Conservation (phyloP, 1,284 basidiomycete species). For the Ceratobasidium sp. region DNA sequence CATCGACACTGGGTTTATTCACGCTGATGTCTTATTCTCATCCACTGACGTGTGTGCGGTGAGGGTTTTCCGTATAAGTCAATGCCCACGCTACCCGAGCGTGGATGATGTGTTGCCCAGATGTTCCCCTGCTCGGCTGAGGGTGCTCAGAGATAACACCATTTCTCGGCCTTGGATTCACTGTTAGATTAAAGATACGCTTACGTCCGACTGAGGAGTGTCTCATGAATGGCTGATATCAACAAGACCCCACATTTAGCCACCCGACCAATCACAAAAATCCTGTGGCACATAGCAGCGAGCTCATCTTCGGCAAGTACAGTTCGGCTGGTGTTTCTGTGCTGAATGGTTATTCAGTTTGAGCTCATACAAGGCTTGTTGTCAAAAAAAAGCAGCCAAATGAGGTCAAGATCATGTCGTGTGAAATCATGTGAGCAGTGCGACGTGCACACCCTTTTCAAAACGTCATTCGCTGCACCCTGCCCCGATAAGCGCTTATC, state of each 20-base stretch:
- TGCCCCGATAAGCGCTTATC: neutral
- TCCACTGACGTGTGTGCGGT: neutral
- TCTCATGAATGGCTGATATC: neutral
- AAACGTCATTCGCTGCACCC: too few relatives aligned
- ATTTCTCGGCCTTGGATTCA: slow-evolving; percentile 1
- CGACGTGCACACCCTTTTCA: neutral
- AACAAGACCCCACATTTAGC: neutral
- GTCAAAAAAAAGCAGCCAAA: too few relatives aligned
- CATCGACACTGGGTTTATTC: neutral
- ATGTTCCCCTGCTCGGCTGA: neutral
- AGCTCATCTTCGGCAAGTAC: too few relatives aligned
- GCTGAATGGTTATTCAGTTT: neutral
- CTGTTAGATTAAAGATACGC: neutral
- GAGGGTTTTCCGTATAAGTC: neutral
- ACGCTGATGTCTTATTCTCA: neutral
- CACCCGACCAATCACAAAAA: neutral
- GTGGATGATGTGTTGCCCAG: slow-evolving; percentile 2
- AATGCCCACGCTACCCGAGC: slow-evolving; percentile 1
- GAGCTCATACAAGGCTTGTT: neutral
- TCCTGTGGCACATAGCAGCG: neutral
- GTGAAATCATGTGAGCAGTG: neutral
- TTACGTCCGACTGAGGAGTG: neutral
- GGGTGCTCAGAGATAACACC: neutral
- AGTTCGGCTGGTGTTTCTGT: neutral
- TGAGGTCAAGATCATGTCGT: neutral